Percentiles rank a stretch among this genome's conserved stretches.
Conservation (phyloP, 306 rosid genomes). For the Castanea mollissima region DNA sequence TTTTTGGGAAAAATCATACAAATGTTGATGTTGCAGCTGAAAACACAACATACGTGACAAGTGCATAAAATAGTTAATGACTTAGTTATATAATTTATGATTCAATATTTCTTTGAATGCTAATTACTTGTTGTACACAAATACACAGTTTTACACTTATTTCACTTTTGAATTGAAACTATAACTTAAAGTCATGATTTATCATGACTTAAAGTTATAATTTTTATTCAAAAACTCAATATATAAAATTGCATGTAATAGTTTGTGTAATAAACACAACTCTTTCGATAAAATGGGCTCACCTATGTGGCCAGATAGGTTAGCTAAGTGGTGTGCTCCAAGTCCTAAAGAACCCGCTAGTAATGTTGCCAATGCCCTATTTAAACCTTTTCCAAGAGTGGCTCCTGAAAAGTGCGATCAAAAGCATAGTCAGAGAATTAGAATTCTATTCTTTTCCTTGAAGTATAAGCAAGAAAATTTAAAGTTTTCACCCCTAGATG, state of each 20-base stretch:
- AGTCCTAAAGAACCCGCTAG: constrained; percentile 76
- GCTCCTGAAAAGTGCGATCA: constrained; percentile 55
- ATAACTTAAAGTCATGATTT: too few relatives aligned
- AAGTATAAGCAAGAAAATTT: background rate
- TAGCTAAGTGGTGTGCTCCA: constrained; percentile 81
- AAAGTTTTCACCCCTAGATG: background rate
- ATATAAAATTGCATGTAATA: too few relatives aligned
- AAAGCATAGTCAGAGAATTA: background rate
- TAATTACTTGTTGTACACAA: too few relatives aligned
- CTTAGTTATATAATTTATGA: too few relatives aligned
- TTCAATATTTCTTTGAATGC: too few relatives aligned
- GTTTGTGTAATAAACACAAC: too few relatives aligned
- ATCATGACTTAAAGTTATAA: too few relatives aligned
- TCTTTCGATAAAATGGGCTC: constrained; percentile 46
- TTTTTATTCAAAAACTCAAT: too few relatives aligned
- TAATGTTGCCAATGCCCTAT: constrained; percentile 80
- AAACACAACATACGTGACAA: background rate
- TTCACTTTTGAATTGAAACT: too few relatives aligned
- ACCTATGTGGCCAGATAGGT: constrained; percentile 61
- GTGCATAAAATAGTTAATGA: background rate
- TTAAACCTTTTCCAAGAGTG: constrained; percentile 80
- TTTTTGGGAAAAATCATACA: constrained; percentile 65
- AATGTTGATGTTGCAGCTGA: constrained; percentile 71
- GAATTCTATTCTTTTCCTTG: background rate
- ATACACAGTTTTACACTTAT: too few relatives aligned